Percentiles rank a stretch among this genome's conserved stretches.
These are phyloP conservation scores for Neurospora sp. DNA, from an alignment of 495 filamentous ascomycete genomes.

Conservation along the genomic window DNA sequence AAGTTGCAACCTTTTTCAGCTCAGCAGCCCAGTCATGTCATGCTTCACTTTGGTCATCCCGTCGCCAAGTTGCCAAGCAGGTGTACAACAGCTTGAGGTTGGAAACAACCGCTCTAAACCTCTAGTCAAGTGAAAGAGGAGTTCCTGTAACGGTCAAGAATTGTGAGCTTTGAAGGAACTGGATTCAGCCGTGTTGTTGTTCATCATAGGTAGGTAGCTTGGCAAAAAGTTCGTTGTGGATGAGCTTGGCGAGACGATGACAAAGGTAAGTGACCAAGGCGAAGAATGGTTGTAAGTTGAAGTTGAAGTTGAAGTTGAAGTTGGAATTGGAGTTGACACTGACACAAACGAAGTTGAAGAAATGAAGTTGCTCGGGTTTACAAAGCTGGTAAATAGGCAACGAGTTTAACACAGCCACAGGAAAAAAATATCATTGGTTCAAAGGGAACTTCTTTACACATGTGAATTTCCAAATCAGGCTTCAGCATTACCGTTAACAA, in stretches of 20 bases:
- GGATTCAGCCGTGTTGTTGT: not conserved
- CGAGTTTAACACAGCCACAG: not conserved
- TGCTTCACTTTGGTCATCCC: not conserved
- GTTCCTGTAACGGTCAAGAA: not conserved
- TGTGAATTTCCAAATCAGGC: not conserved
- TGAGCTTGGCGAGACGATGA: not conserved
- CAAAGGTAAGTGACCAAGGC: not conserved
- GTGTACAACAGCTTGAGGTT: not conserved
- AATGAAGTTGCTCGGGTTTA: not conserved
- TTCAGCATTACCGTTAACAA: not conserved
- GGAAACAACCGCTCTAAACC: not conserved
- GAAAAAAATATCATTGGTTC: not conserved
- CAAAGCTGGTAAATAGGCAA: not conserved
- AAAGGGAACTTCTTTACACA: not conserved
- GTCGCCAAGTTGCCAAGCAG: not conserved
- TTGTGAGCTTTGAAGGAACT: not conserved
- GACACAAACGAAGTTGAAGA: not conserved
- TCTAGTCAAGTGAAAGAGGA: not conserved
- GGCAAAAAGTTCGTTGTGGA: not conserved
- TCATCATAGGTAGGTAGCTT: not conserved
- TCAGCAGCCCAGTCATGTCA: not conserved
- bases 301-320: not conserved
- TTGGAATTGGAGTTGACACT: not conserved
- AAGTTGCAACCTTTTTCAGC: not conserved
- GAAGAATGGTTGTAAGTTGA: not conserved